Evolutionary conservation across 352 stramenopile genomes (phyloP).

Genomic region (Globisporangium alternatum): DNA sequence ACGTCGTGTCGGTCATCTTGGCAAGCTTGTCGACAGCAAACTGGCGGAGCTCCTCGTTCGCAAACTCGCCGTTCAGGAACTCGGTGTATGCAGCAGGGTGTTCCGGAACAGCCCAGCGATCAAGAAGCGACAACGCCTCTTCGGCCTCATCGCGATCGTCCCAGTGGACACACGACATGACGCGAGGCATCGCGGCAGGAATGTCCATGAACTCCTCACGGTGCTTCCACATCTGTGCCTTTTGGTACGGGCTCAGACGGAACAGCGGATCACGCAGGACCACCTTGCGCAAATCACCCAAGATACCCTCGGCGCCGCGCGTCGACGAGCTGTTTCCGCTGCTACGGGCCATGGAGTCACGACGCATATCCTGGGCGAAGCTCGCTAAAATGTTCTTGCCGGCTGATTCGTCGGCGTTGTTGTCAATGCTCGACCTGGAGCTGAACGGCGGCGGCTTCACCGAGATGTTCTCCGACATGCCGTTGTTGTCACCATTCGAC

Average conservation of each 20-base stretch:
- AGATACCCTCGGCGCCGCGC: slow-evolving; percentile 34
- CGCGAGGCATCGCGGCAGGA: slow-evolving; percentile 62
- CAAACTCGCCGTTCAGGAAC: slow-evolving; percentile 78
- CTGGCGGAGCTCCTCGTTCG: slow-evolving; percentile 61
- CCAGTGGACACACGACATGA: slow-evolving; percentile 83
- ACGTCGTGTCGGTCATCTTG: slow-evolving; percentile 83
- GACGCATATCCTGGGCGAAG: slow-evolving; percentile 39
- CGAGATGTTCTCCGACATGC: slow-evolving; percentile 19
- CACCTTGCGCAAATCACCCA: slow-evolving; percentile 71
- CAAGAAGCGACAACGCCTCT: slow-evolving; percentile 64
- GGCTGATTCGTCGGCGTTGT: slow-evolving; percentile 48
- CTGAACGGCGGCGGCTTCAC: slow-evolving; percentile 12
- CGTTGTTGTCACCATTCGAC: slow-evolving; percentile 36
- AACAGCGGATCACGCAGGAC: slow-evolving; percentile 83
- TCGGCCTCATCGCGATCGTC: slow-evolving; percentile 66
- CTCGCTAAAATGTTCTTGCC: slow-evolving; percentile 55
- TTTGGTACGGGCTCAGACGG: slow-evolving; percentile 78
- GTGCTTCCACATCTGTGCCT: slow-evolving; percentile 78
- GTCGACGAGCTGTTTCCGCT: slow-evolving; percentile 55
- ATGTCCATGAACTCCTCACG: slow-evolving; percentile 81
- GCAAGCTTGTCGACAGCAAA: slow-evolving; percentile 80
- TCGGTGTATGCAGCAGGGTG: slow-evolving; percentile 83
- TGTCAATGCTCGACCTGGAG: slow-evolving; percentile 25
- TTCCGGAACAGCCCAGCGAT: slow-evolving; percentile 64
- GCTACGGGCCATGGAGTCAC: slow-evolving; percentile 54